Evolutionary conservation across 768 basidiomycete genomes (phyloP).

Genomic region (Suillus fuscotomentosus): DNA sequence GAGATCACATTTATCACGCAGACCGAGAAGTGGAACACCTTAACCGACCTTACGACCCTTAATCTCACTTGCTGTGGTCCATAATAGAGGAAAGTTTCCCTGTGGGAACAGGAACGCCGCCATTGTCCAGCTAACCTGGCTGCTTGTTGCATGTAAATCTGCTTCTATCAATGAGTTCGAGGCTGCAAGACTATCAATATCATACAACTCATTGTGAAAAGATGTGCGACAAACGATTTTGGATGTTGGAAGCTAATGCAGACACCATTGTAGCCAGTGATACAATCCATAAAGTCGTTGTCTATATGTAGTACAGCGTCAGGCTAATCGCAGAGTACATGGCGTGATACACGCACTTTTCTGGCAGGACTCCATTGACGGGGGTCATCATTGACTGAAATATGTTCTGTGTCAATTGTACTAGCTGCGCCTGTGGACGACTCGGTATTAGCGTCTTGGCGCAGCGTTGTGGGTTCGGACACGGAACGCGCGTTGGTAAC

Average conservation of each 20-base stretch:
- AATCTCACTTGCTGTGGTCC: constrained; percentile 72
- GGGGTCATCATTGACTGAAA: constrained; percentile 57
- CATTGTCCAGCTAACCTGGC: constrained; percentile 64
- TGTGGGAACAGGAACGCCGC: constrained; percentile 73
- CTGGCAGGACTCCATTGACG: constrained; percentile 53
- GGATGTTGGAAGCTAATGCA: constrained; percentile 24
- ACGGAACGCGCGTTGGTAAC: neutral
- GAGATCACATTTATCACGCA: neutral
- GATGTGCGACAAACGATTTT: constrained; percentile 22
- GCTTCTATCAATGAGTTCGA: constrained; percentile 59
- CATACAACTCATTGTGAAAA: neutral
- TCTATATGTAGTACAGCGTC: constrained; percentile 11
- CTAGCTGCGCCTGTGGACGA: neutral
- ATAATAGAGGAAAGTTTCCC: constrained; percentile 62
- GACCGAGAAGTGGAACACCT: neutral
- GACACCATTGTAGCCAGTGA: constrained; percentile 15
- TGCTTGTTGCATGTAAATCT: constrained; percentile 58
- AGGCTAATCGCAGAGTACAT: neutral
- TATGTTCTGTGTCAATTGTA: constrained; percentile 33
- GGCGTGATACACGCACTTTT: constrained; percentile 41
- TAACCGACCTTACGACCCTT: constrained; percentile 39
- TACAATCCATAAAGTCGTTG: constrained; percentile 15
- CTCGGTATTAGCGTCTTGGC: neutral
- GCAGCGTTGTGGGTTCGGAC: neutral
- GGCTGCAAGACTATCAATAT: constrained; percentile 38